Percentiles rank a stretch among this genome's conserved stretches.
Evolutionary conservation across 2,329 filamentous ascomycete species (phyloP).

Genomic region (Beauveria medogensis): DNA sequence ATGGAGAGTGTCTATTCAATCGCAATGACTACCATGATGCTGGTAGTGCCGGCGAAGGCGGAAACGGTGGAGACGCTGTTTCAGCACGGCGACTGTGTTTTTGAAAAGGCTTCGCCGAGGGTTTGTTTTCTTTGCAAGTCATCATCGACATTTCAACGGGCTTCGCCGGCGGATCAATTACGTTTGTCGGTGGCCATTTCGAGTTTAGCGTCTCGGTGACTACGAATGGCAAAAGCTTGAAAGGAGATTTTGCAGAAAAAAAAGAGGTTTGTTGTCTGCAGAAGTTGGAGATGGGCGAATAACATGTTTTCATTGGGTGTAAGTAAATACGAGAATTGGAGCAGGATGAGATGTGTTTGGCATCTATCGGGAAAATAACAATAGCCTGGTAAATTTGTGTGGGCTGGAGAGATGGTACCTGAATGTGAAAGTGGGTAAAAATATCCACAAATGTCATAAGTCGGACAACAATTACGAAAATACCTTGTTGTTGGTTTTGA

Average conservation of each 20-base stretch:
- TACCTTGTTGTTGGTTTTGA: too few species aligned
- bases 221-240: neutral
- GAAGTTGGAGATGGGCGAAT: too few species aligned
- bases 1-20: too few species aligned
- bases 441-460: neutral
- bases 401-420: neutral
- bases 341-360: neutral
- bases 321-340: too few species aligned
- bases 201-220: neutral
- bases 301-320: too few species aligned
- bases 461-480: too few species aligned
- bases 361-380: neutral
- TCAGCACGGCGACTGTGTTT: neutral
- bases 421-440: neutral
- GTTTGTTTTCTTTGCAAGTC: neutral
- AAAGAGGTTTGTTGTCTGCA: too few species aligned
- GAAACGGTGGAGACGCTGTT: neutral
- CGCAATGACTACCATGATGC: too few species aligned
- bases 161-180: neutral
- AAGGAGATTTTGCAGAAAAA: neutral
- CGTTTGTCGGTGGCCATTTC: neutral
- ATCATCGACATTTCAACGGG: neutral
- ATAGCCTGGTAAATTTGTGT: neutral
- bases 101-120: neutral
- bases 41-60: neutral